These are phyloP conservation scores for Penicillium canariense DNA, from an alignment of 495 filamentous ascomycete genomes.

Conservation along the genomic window DNA sequence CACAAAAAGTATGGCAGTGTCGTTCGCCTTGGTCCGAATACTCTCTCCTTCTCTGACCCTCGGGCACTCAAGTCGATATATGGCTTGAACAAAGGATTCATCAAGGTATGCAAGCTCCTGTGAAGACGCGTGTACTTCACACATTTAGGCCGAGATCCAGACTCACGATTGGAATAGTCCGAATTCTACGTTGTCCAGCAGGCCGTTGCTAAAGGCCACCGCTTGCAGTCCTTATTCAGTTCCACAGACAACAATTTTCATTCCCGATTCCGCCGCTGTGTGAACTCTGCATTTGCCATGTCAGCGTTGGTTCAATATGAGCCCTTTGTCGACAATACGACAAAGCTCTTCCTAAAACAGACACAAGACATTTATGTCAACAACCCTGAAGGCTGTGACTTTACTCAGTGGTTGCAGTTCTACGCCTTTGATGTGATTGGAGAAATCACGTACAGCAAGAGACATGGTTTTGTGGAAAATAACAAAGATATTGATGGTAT, in stretches of 20 bases:
- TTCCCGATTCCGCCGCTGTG: slow-evolving; percentile 63
- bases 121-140: no score
- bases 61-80: slow-evolving; percentile 71
- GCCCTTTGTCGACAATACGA: slow-evolving; percentile 54
- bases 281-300: slow-evolving; percentile 74
- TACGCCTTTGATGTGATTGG: slow-evolving; percentile 77
- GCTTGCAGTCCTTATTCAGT: slow-evolving; percentile 72
- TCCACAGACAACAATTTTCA: slow-evolving; percentile 74
- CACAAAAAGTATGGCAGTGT: slow-evolving; percentile 71
- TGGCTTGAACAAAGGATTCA: slow-evolving; percentile 78
- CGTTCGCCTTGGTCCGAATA: slow-evolving; percentile 67
- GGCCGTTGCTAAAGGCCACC: slow-evolving; percentile 60
- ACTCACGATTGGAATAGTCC: slow-evolving; percentile 42
- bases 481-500: slow-evolving; percentile 57
- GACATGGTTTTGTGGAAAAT: slow-evolving; percentile 60
- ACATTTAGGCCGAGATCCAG: no score
- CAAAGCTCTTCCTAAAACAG: slow-evolving; percentile 38
- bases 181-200: slow-evolving; percentile 70
- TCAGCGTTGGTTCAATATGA: slow-evolving; percentile 69
- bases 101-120: slow-evolving; percentile 69
- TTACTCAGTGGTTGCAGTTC: slow-evolving; percentile 72
- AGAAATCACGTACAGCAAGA: slow-evolving; percentile 61
- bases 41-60: slow-evolving; percentile 65
- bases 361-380: slow-evolving; percentile 59
- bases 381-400: slow-evolving; percentile 51